These are phyloP conservation scores for Scedosporium aurantiacum DNA, from an alignment of 2,329 filamentous ascomycete genomes.

Conservation along the genomic window DNA sequence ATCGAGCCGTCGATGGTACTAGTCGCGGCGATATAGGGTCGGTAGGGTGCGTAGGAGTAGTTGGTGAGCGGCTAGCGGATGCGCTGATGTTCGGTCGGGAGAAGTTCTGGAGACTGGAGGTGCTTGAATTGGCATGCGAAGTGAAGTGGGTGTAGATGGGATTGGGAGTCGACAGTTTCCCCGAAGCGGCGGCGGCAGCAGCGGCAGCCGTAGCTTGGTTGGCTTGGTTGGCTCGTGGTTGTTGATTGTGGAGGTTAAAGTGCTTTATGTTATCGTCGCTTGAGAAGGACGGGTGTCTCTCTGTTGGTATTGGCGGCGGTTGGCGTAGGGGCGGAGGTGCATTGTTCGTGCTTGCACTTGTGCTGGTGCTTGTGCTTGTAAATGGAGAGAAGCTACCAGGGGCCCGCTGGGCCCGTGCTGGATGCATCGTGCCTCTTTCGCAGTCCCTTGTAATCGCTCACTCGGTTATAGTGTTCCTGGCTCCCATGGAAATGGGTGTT, in stretches of 20 bases:
- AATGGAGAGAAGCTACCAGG: constrained; percentile 48
- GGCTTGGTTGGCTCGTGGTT: constrained; percentile 19
- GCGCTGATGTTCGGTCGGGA: constrained; percentile 36
- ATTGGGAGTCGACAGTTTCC: constrained; percentile 19
- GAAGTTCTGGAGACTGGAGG: constrained; percentile 43
- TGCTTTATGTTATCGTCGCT: constrained; percentile 1
- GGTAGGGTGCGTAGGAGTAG: constrained; percentile 13
- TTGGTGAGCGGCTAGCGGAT: not conserved
- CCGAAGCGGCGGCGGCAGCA: constrained; percentile 9
- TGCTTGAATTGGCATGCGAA: constrained; percentile 35
- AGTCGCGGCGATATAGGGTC: constrained; percentile 19
- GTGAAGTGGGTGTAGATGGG: constrained; percentile 39
- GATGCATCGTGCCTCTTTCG: constrained; percentile 28
- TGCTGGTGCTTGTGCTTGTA: constrained; percentile 20
- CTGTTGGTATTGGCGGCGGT: constrained; percentile 1
- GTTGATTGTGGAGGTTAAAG: constrained; percentile 9
- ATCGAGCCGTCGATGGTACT: constrained; percentile 15
- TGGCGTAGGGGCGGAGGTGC: constrained; percentile 2
- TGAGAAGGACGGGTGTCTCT: not conserved
- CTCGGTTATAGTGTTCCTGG: not conserved
- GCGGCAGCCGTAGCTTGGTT: constrained; percentile 12
- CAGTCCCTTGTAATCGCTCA: not conserved
- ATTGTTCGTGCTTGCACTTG: constrained; percentile 29
- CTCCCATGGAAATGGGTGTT: not conserved
- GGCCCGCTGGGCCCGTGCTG: constrained; percentile 34